Evolutionary conservation across 2,329 filamentous ascomycete species (phyloP), one percentile per base, ranked within the genome.

Genomic region (Cordyceps cicadae): DNA sequence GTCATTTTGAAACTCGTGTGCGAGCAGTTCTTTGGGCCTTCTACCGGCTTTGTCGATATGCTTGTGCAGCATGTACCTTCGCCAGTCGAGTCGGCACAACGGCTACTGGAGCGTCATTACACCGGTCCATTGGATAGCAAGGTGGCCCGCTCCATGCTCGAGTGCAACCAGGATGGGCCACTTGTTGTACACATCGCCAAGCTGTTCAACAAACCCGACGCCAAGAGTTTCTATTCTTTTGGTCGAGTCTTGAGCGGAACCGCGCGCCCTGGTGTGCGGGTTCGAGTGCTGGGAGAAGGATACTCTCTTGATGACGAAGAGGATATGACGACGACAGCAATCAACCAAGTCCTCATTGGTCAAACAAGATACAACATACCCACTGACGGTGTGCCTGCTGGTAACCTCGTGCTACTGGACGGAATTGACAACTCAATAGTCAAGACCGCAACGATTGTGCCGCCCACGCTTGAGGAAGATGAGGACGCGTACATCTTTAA

Each of bases 401-500:
- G 94, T 49, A 97, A 95, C 70, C 89, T 91, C 80, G 93, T 95
- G 15, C 78, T 99, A n/a, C 81, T 99, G 17, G 87, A 89, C 60
- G 94, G 93, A 15, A 87, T 99, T 32, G 93, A 97, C 77, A 97
- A 97, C 73, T 97, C 92, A 5, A 97, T 99, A 67, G 91, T 97
- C 76, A 99, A 99, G 76, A 93, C 92, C 3, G 94, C 94, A 9
- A 99, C 94, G 0, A 81, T 99, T 53, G 86, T 99, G 34, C 85
- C 91, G 1, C 84, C 86, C 45, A 88, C 86, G 65, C 81, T 96
- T 9, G 88, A 91, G 29, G 88, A 95, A 57, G 86, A 94, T 52
- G 93, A 97, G 72, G 92, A 96, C 64, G 92, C 90, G 0, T 95
- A 95, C 73, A 96, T 99, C 69, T 97, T 99, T 82, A 88, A 87